These are phyloP conservation scores for Debaryomycetaceae sp. DNA, from an alignment of 1,139 yeast genomes.

Conservation along the genomic window DNA sequence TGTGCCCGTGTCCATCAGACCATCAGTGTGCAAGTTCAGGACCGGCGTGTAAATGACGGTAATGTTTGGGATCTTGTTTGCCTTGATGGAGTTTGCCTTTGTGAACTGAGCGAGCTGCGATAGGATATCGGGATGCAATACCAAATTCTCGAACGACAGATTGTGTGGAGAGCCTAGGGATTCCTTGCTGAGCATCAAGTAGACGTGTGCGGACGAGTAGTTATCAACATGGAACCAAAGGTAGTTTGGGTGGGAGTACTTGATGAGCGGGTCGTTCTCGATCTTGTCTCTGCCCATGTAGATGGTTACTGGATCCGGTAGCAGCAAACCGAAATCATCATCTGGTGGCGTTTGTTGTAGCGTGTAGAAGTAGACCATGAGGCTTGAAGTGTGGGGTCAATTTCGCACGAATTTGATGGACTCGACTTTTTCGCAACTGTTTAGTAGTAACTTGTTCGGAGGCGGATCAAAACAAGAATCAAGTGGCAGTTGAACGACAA, in stretches of 20 bases:
- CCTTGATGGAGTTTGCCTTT: conserved; percentile 72
- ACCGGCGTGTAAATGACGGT: conserved; percentile 72
- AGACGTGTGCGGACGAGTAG: conserved; percentile 74
- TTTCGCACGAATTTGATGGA: too few species aligned
- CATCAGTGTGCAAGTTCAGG: conserved; percentile 58
- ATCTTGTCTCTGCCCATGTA: conserved; percentile 72
- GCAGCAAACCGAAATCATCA: conserved; percentile 19
- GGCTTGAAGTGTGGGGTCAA: too few species aligned
- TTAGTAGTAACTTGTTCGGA: too few species aligned
- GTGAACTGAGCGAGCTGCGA: conserved; percentile 65
- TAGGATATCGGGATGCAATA: conserved; percentile 42
- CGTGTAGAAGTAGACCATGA: conserved; percentile 52
- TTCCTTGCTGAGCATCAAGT: conserved; percentile 43
- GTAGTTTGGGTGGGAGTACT: conserved; percentile 57
- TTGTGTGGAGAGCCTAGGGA: conserved; percentile 14
- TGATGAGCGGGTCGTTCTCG: conserved; percentile 67
- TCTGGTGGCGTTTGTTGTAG: conserved; percentile 16
- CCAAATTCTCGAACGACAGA: conserved; percentile 20
- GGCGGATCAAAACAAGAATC: too few species aligned
- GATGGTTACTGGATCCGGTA: conserved; percentile 20
- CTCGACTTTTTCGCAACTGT: too few species aligned
- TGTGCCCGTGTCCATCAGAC: conserved; percentile 76
- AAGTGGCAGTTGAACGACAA: too few species aligned
- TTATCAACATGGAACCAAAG: conserved; percentile 84
- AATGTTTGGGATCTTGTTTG: conserved; percentile 60